These are phyloP conservation scores for Inga leiocalycina DNA, from an alignment of 306 rosid species.

Conservation along the genomic window DNA sequence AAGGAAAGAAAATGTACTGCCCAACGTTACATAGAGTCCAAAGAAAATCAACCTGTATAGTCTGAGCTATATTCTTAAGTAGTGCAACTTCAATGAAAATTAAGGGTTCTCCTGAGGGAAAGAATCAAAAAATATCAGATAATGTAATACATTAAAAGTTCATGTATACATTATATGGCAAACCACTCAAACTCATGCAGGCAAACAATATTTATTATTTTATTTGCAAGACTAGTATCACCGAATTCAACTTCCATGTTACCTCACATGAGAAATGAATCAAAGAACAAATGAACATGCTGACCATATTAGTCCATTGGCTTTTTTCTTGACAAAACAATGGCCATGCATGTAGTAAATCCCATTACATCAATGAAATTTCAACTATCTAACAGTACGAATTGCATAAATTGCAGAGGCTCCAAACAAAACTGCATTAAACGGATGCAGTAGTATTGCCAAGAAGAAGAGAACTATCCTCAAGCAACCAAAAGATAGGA, in stretches of 20 bases:
- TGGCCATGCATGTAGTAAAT: constrained; percentile 13
- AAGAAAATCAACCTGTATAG: constrained; percentile 55
- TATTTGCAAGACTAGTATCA: not conserved
- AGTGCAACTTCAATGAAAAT: constrained; percentile 77
- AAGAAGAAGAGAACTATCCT: constrained; percentile 23
- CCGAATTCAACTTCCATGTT: constrained; percentile 8
- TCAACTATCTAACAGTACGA: not conserved
- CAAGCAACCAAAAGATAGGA: constrained; percentile 29
- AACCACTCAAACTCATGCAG: too few relatives aligned
- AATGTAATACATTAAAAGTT: not conserved
- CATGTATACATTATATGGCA: not conserved
- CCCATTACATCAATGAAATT: not conserved
- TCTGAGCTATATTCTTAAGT: constrained; percentile 58
- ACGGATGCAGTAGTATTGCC: constrained; percentile 4
- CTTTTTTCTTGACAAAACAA: not conserved
- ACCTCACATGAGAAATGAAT: not conserved
- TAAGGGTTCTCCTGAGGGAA: constrained; percentile 56
- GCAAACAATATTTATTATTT: not conserved
- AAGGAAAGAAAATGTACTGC: constrained; percentile 1
- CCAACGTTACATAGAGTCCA: constrained; percentile 20
- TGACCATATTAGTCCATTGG: constrained; percentile 3
- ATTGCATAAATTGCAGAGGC: constrained; percentile 21
- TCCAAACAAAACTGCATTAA: constrained; percentile 15
- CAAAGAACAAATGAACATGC: not conserved
- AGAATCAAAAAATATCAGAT: not conserved